Evolutionary conservation across 1,139 yeast species (phyloP), one percentile per base, ranked within the genome.

Genomic region (Yamadazyma epiphylla): DNA sequence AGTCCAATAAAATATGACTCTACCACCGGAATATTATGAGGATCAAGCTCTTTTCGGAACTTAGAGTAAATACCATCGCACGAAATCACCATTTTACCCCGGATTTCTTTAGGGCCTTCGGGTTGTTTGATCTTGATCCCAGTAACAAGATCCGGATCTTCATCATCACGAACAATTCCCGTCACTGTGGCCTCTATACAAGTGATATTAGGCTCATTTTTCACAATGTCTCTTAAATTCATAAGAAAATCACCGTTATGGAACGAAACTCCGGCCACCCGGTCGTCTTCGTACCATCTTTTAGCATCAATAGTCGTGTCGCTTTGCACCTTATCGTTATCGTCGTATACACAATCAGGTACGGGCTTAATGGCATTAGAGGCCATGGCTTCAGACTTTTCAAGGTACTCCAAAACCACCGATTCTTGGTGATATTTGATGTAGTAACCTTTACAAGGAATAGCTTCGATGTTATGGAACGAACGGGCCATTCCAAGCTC

Each of bases 51-150:
- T 52, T 80, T 85, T 53, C 99, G 76, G 64, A 91, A 88, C 55
- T 83, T 88, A 37, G 96, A 87, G 50, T 87, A 88, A 37, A 91
- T 89, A 33, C 99, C 99, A 58, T 91, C 99, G 50, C 95, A 87
- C 32, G 85, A 74, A 22, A 89, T 68, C 5, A 89, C 82, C 38
- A 88, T 54, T 35, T 79, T 74, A 4, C 83, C 85, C 25, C 59
- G 58, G 58, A 70, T 78, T 13, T 60, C 52, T 7, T 32, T 26
- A 10, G 10, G 10, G 7, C 9, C 7, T n/a, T 45, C 56, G 4
- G 37, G 44, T 22, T 37, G 32, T 38, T 57, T 77, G 26, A 65
- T 72, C 51, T 63, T 63, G 20, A 88, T 88, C 12, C 97, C 97
- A 13, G 70, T 58, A 8, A 86, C 83, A 16, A 67, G 74, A 32